Percentiles rank a stretch among this genome's conserved stretches.
These are phyloP conservation scores for Penicillium sp. DNA, from an alignment of 2,329 filamentous ascomycete genomes.

Conservation along the genomic window DNA sequence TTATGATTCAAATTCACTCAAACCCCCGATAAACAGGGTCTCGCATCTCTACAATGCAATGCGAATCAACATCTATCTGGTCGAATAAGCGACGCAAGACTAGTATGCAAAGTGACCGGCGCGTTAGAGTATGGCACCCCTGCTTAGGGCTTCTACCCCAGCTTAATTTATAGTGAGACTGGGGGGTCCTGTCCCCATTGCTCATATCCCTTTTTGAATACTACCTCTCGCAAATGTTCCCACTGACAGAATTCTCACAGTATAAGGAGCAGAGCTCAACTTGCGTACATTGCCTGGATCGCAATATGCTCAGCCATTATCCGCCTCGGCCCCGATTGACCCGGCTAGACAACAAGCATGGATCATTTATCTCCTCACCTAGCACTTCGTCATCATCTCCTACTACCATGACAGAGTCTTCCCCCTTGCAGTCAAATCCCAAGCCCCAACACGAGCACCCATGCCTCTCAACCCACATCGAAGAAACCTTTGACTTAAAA, in stretches of 20 bases:
- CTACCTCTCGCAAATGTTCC: not conserved
- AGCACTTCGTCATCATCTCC: not conserved
- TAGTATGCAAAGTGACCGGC: constrained; percentile 5
- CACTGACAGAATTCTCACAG: not conserved
- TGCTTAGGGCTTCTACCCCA: not conserved
- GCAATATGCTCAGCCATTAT: constrained; percentile 14
- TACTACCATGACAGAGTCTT: not conserved
- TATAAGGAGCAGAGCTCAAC: constrained; percentile 3
- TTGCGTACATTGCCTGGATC: constrained; percentile 12
- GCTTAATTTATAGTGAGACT: not conserved
- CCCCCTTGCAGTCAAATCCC: not conserved
- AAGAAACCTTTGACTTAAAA: constrained; percentile 22
- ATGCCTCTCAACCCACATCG: not conserved
- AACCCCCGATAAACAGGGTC: not conserved
- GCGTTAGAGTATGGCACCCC: constrained; percentile 4
- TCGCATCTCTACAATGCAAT: not conserved
- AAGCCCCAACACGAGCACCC: not conserved
- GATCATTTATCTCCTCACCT: constrained; percentile 7
- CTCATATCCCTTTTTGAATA: not conserved
- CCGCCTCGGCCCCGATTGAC: constrained; percentile 15
- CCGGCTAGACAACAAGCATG: constrained; percentile 14
- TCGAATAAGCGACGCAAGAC: constrained; percentile 4
- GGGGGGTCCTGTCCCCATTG: not conserved
- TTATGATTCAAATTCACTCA: not conserved
- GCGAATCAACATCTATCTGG: not conserved